Evolutionary conservation across 305 asterid species (phyloP).

Genomic region (Monarda citriodora): DNA sequence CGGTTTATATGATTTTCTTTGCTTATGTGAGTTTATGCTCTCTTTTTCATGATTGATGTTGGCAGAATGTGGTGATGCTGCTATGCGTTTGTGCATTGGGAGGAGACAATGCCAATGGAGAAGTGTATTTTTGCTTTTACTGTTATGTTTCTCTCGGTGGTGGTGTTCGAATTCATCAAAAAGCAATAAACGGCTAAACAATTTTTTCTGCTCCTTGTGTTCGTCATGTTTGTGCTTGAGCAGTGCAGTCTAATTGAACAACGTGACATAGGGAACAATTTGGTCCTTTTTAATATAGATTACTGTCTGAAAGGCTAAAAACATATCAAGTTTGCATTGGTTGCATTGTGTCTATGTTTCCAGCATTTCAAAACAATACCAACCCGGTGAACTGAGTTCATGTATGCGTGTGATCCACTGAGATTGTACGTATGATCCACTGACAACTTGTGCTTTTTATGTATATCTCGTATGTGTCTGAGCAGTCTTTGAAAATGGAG

Average conservation of each 20-base stretch:
- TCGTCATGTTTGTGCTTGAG: neutral
- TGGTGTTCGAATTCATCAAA: constrained; percentile 12
- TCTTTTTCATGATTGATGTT: constrained; percentile 8
- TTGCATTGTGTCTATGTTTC: neutral
- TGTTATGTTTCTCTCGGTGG: neutral
- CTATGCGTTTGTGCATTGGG: neutral
- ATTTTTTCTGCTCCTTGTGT: constrained; percentile 6
- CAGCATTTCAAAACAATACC: neutral
- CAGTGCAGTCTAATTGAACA: constrained; percentile 7
- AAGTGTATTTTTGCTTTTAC: neutral
- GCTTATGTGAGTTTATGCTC: neutral
- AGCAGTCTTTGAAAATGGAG: too few relatives aligned
- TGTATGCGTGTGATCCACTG: constrained; percentile 2
- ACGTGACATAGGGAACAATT: neutral
- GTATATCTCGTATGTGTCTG: neutral
- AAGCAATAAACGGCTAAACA: neutral
- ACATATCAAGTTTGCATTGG: neutral
- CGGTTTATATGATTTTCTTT: neutral
- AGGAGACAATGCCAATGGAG: neutral
- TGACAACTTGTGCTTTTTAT: constrained; percentile 2
- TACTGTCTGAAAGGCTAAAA: neutral
- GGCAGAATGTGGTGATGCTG: neutral
- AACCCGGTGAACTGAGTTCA: neutral
- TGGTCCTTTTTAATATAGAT: neutral
- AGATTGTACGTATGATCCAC: neutral